Evolutionary conservation across 192 early-diverging fungal genomes (phyloP).

Genomic region (Chytriomyces hyalinus): DNA sequence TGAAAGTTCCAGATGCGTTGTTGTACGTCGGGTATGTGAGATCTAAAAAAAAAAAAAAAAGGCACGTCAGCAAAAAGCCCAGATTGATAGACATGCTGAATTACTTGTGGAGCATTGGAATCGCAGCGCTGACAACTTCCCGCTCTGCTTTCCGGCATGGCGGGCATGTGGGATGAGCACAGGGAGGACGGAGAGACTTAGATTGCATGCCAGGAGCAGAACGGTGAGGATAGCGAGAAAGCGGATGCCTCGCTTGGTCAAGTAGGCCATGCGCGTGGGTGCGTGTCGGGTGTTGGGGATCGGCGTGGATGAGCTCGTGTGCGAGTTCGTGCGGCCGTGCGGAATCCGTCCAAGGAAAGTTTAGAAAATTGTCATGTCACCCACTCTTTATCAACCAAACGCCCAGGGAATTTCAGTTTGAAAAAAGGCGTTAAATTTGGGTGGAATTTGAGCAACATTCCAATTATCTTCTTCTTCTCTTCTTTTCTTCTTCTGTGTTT

Average conservation of each 20-base stretch:
- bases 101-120: background rate
- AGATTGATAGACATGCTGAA: background rate
- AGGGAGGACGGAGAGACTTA: background rate
- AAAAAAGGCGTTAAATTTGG: no score
- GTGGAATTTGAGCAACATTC: no score
- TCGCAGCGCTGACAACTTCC: background rate
- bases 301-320: background rate
- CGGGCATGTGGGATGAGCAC: background rate
- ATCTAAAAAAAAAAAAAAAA: no score
- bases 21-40: no score
- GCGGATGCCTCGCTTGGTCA: background rate
- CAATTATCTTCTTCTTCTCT: background rate
- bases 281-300: background rate
- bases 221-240: background rate
- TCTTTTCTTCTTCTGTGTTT: background rate
- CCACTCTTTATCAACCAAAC: background rate
- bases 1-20: no score
- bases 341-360: background rate
- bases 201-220: background rate
- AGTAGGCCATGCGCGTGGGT: background rate
- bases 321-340: background rate
- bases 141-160: background rate
- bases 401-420: no score
- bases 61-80: no score
- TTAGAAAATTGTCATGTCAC: background rate